Conservation (phyloP, 2,329 filamentous ascomycete species). For the Venturia effusa region DNA sequence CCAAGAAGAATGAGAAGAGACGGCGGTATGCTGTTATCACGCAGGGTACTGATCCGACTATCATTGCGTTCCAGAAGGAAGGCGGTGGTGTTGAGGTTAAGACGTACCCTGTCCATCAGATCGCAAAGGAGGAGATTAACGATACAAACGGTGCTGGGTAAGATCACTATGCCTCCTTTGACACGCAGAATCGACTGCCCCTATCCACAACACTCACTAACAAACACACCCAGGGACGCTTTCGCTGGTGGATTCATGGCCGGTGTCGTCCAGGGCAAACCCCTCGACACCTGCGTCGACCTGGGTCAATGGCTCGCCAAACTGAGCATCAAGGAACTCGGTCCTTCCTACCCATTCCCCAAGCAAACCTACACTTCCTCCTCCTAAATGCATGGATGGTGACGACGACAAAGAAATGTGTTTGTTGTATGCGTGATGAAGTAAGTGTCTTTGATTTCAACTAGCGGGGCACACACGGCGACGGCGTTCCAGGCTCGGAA, state of each 20-base stretch:
- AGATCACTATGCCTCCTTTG: too few relatives aligned
- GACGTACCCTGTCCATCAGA: constrained; percentile 71
- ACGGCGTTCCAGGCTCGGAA: not conserved
- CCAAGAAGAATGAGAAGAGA: constrained; percentile 82
- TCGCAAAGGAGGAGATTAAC: constrained; percentile 68
- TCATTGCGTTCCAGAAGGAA: constrained; percentile 65
- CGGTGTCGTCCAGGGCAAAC: constrained; percentile 75
- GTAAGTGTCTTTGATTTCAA: constrained; percentile 1
- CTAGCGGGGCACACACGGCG: constrained; percentile 4
- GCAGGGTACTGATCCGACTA: constrained; percentile 82
- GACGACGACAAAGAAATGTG: too few relatives aligned
- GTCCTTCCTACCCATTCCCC: constrained; percentile 63
- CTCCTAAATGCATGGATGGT: too few relatives aligned
- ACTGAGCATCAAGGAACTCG: constrained; percentile 87
- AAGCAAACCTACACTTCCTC: constrained; percentile 26
- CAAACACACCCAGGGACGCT: constrained; percentile 56
- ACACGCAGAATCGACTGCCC: too few relatives aligned
- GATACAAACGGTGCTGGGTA: constrained; percentile 90
- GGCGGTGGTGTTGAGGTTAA: constrained; percentile 54
- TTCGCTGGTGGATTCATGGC: constrained; percentile 93
- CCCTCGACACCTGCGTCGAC: constrained; percentile 67
- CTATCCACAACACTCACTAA: constrained; percentile 11
- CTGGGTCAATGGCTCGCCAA: constrained; percentile 95
- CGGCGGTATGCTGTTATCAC: constrained; percentile 85
- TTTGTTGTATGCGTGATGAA: not conserved